These are phyloP conservation scores for Mortierella antarctica DNA, from an alignment of 192 early-diverging fungal species.

Conservation along the genomic window DNA sequence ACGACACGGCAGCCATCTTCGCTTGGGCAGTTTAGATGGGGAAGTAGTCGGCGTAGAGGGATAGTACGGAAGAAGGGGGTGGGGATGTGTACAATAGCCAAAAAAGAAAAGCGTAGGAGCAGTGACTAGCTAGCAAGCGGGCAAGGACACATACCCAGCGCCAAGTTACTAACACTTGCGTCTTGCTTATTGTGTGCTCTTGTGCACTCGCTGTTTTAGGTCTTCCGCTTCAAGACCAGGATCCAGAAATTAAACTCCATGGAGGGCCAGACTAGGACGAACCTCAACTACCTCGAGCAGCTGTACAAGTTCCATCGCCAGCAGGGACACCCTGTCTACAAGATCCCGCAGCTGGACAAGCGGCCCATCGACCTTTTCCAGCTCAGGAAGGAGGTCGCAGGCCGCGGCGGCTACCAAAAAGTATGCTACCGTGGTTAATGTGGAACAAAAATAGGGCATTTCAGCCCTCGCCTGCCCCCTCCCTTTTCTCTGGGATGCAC, in stretches of 20 bases:
- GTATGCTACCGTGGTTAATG: slow-evolving; percentile 36
- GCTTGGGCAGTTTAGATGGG: too few species aligned
- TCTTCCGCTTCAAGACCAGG: slow-evolving; percentile 89
- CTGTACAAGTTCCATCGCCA: slow-evolving; percentile 89
- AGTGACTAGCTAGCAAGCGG: too few species aligned
- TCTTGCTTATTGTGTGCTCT: background rate
- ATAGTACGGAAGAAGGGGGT: too few species aligned
- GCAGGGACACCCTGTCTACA: slow-evolving; percentile 75
- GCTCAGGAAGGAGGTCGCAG: slow-evolving; percentile 84
- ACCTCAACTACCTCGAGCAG: slow-evolving; percentile 92
- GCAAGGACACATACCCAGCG: background rate
- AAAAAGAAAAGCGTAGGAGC: too few species aligned
- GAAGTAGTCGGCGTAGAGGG: too few species aligned
- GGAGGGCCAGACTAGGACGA: slow-evolving; percentile 87
- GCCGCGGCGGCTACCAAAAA: slow-evolving; percentile 78
- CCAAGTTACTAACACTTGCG: too few species aligned
- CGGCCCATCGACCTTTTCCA: slow-evolving; percentile 86
- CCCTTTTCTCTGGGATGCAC: background rate
- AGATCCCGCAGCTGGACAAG: slow-evolving; percentile 88
- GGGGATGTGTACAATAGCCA: too few species aligned
- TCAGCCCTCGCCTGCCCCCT: too few species aligned
- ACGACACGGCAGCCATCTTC: too few species aligned
- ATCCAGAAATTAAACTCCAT: slow-evolving; percentile 93
- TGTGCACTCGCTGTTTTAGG: slow-evolving; percentile 53
- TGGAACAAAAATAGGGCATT: background rate